phyloP scores from a whole-genome alignment of 1,284 basidiomycete species.

The Uromyces viciae-fabae region DNA sequence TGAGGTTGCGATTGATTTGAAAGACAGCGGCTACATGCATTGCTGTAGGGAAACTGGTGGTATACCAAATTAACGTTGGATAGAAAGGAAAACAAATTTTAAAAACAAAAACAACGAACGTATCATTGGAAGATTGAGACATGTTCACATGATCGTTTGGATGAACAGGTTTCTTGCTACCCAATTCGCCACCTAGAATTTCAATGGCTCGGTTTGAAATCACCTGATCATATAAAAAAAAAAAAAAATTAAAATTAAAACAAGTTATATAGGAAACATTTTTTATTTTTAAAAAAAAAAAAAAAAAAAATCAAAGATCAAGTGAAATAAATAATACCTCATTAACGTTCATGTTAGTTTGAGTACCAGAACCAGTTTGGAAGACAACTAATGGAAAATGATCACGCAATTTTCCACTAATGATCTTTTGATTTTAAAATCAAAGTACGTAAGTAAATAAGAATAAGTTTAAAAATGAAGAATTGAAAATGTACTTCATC shows the following conservation, averaged over 20 bases:
- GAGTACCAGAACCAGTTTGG: conserved; percentile 98
- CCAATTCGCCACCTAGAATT: conserved; percentile 88
- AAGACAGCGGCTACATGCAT: conserved; percentile 97
- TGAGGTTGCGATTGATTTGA: conserved; percentile 73
- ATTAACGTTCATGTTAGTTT: conserved; percentile 99
- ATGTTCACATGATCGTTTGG: conserved; percentile 99
- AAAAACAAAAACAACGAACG: conserved; percentile 59
- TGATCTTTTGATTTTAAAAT: conserved; percentile 65
- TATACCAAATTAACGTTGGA: not conserved
- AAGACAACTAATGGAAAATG: conserved; percentile 99
- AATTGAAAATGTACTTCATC: conserved; percentile 67
- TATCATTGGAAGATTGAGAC: conserved; percentile 98
- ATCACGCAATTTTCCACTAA: conserved; percentile 85
- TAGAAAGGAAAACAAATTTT: not conserved
- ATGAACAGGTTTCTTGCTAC: conserved; percentile 95
- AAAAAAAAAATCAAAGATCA: not conserved
- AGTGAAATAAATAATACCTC: conserved; percentile 62
- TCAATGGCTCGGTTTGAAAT: conserved; percentile 99
- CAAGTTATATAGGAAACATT: too few relatives aligned
- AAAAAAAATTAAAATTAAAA: not conserved
- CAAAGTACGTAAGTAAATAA: not conserved
- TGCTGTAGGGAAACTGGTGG: conserved; percentile 84
- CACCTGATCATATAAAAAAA: conserved; percentile 61
- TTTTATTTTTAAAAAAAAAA: not conserved
- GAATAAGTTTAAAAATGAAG: not conserved